Percentiles rank a stretch among this genome's conserved stretches.
phyloP scores from a whole-genome alignment of 2,329 filamentous ascomycete genomes.

The Sclerotinia glacialis region DNA sequence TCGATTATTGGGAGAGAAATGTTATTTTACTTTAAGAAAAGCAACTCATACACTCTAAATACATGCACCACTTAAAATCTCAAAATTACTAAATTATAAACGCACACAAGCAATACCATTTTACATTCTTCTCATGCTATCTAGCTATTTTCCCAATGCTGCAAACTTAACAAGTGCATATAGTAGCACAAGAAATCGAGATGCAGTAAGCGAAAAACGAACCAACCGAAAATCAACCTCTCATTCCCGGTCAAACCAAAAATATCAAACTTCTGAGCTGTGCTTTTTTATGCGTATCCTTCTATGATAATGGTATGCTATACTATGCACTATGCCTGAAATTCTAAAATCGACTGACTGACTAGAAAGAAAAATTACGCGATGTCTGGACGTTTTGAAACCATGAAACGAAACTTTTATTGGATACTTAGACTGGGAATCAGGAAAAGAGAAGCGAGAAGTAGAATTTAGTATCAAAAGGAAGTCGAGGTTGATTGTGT shows the following conservation, averaged over 20 bases:
- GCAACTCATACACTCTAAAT: too few species aligned
- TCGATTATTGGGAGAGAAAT: too few species aligned
- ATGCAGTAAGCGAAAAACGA: too few species aligned
- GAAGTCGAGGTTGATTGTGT: too few species aligned
- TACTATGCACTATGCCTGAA: not conserved
- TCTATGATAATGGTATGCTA: not conserved
- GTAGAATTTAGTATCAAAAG: too few species aligned
- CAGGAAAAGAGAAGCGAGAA: not conserved
- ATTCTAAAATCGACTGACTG: not conserved
- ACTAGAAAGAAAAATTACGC: not conserved
- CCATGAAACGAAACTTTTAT: not conserved
- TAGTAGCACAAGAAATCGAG: not conserved
- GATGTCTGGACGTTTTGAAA: not conserved
- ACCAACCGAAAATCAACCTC: not conserved
- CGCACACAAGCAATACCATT: not conserved
- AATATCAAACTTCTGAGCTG: not conserved
- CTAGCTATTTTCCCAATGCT: not conserved
- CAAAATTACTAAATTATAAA: too few species aligned
- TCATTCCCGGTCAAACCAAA: not conserved
- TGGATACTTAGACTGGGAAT: not conserved
- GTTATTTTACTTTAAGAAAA: too few species aligned
- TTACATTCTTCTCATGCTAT: too few species aligned
- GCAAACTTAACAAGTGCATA: not conserved
- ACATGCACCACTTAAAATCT: too few species aligned
- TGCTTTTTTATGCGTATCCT: not conserved